Base-by-base conservation (phyloP, 768 basidiomycete genomes). In the Leccinum sublutescens region DNA sequence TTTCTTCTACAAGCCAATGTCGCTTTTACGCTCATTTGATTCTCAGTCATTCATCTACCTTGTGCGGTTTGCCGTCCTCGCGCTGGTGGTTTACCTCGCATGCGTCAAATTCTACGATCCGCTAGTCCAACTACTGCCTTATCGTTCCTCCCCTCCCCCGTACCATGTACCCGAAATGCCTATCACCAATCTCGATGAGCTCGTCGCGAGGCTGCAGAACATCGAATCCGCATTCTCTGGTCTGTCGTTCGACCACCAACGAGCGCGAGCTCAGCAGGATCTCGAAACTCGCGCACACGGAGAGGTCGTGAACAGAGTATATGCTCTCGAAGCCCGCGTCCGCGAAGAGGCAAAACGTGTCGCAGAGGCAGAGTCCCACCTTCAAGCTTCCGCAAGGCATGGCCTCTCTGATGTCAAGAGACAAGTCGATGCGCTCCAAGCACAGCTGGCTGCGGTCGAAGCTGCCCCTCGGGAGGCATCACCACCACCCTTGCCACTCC, bases 171-270 rank as follows among this genome's bases (percentile, higher is more conserved):
- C 89, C 0, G 80, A 82, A 10, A 69, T 76, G 9, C 88, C 89
- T 1, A 82, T 85, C 1, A 78, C 80, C n/a, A 82, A 90, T 68
- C 75, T 91, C 19, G 80, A 81, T 4, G 90, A 90, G 56, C 75
- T 93, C 23, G 77, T 84, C 2, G 76, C 78, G 7, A 84, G 90
- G 9, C 72, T 93, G 12, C 80, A 82, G 59, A 76, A 76, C 36
- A 80, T 93, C 43, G 91, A 93, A 71, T 78, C 74, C 25, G 84
- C 80, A 1, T 74, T 91, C 14, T 83, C 85, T 14, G 78, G 80
- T 7, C 75, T 93, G 15, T 82, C 85, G 4, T 63, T 76, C 14
- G 85, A 88, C 51, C 72, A 77, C 11, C 81, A 88, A 59, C 80
- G 79, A 49, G 74, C 76, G 5, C 79, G 80, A 54, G 66, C 74